Percentiles rank a stretch among this genome's conserved stretches.
These are phyloP conservation scores for Irpex rosettiformis DNA, from an alignment of 1,284 basidiomycete genomes.

Conservation along the genomic window DNA sequence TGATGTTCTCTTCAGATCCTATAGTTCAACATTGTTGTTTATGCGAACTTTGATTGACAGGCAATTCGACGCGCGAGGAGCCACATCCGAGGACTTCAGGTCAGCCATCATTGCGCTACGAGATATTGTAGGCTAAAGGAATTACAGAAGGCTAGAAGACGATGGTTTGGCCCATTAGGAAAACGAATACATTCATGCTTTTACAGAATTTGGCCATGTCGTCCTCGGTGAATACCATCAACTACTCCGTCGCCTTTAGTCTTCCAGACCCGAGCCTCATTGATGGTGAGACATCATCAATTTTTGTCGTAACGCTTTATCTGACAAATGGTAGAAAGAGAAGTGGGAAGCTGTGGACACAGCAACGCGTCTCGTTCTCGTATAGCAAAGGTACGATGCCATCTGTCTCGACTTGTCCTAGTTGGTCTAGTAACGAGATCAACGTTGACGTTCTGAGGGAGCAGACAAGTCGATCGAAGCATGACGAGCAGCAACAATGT, in stretches of 20 bases:
- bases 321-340: neutral
- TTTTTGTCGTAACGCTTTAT: too few relatives aligned
- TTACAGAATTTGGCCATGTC: neutral
- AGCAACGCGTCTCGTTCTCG: neutral
- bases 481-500: neutral
- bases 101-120: neutral
- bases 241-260: too few relatives aligned
- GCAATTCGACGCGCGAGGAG: too few relatives aligned
- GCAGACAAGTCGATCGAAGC: neutral
- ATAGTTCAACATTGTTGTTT: neutral
- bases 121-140: neutral
- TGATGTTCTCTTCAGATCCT: neutral
- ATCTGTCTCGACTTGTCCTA: slow-evolving; percentile 1
- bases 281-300: too few relatives aligned
- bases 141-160: neutral
- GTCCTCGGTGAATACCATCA: neutral
- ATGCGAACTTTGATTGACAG: neutral
- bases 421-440: neutral
- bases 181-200: neutral
- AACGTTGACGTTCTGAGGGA: neutral
- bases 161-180: neutral
- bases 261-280: too few relatives aligned
- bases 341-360: neutral
- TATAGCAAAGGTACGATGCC: neutral
- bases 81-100: neutral